These are phyloP conservation scores for Fusarium ambrosium DNA, from an alignment of 2,329 filamentous ascomycete species.

Conservation along the genomic window DNA sequence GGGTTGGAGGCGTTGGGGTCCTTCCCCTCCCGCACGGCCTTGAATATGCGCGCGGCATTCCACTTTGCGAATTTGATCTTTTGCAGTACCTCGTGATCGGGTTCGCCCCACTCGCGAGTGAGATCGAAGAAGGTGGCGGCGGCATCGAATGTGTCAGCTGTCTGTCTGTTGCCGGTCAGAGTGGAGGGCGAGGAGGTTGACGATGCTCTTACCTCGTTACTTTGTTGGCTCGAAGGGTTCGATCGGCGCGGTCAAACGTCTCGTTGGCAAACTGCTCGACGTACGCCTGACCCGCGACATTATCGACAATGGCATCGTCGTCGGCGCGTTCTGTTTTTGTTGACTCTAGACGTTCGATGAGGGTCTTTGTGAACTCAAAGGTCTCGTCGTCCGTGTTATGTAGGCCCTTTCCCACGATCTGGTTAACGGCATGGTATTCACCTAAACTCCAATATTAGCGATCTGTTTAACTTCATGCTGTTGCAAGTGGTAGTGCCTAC, in stretches of 20 bases:
- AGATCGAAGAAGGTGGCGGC: slow-evolving; percentile 93
- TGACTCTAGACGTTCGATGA: slow-evolving; percentile 91
- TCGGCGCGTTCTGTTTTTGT: slow-evolving; percentile 72
- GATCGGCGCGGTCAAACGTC: slow-evolving; percentile 87
- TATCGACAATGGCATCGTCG: slow-evolving; percentile 88
- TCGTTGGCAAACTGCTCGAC: slow-evolving; percentile 94
- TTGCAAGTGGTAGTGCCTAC: slow-evolving; percentile 65
- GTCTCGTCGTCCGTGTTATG: slow-evolving; percentile 85
- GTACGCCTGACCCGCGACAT: slow-evolving; percentile 88
- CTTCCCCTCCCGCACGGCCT: slow-evolving; percentile 89
- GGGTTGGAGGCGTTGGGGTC: slow-evolving; percentile 96
- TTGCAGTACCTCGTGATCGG: slow-evolving; percentile 80
- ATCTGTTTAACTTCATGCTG: neutral
- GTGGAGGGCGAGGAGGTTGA: fast-evolving
- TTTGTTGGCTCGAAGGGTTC: slow-evolving; percentile 84
- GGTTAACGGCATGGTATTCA: slow-evolving; percentile 93
- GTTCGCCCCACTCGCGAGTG: slow-evolving; percentile 83
- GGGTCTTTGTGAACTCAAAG: slow-evolving; percentile 80
- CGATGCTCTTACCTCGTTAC: slow-evolving; percentile 75
- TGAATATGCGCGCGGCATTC: slow-evolving; percentile 91
- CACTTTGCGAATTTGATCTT: slow-evolving; percentile 98
- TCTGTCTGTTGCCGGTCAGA: slow-evolving; percentile 72
- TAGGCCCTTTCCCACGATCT: slow-evolving; percentile 85
- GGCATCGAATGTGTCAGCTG: slow-evolving; percentile 92
- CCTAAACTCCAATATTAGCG: slow-evolving; percentile 62